Evolutionary conservation across 2,329 filamentous ascomycete species (phyloP).

Genomic region (Sclerotinia borealis): DNA sequence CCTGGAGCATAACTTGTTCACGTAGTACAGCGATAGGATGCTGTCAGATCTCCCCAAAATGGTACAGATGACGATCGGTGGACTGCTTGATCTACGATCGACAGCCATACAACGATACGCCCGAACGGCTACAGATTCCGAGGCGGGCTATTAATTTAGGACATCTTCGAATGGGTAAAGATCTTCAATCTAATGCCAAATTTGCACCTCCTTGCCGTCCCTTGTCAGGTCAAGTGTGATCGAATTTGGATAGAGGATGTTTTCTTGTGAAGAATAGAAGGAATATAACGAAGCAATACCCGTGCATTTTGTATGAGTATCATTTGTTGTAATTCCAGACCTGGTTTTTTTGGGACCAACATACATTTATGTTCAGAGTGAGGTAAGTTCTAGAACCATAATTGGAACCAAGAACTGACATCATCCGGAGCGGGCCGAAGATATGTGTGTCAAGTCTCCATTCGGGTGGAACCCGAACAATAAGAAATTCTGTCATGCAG

Average conservation of each 20-base stretch:
- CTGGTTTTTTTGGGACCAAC: neutral
- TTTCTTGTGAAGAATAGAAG: neutral
- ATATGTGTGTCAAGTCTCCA: neutral
- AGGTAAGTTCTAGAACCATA: neutral
- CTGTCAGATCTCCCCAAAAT: neutral
- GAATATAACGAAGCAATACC: neutral
- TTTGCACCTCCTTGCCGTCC: neutral
- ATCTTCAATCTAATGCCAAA: neutral
- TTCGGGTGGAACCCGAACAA: neutral
- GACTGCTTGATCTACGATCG: neutral
- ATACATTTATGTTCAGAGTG: too few species aligned
- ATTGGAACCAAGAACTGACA: neutral
- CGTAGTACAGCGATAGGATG: neutral
- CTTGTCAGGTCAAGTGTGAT: neutral
- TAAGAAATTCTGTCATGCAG: neutral
- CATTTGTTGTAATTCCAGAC: neutral
- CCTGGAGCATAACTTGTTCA: neutral
- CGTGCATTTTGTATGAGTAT: neutral
- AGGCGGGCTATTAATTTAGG: neutral
- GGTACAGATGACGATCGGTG: neutral
- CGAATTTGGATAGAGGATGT: neutral
- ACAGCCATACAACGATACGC: neutral
- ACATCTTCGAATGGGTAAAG: neutral
- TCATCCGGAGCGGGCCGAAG: neutral
- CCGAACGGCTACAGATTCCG: neutral